Conservation (phyloP, 768 basidiomycete genomes). For the Macrolepiota dolichaula region DNA sequence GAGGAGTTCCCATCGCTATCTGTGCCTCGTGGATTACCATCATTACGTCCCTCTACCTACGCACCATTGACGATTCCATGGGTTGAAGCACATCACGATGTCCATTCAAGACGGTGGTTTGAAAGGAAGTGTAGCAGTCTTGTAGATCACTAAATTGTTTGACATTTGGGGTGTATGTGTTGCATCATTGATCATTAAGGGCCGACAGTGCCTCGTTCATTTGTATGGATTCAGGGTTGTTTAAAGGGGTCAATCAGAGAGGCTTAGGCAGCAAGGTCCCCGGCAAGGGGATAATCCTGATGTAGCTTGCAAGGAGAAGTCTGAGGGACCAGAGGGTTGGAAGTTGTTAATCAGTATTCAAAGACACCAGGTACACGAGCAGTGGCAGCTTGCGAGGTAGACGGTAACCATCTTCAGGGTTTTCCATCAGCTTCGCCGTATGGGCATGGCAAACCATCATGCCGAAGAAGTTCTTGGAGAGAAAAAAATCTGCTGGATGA, state of each 20-base stretch:
- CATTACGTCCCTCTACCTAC: not conserved
- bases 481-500: not conserved
- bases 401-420: not conserved
- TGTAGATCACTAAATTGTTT: slow-evolving; percentile 7
- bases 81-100: not conserved
- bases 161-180: not conserved
- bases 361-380: not conserved
- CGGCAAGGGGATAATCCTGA: not conserved
- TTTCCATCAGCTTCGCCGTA: not conserved
- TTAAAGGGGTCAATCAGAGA: not conserved
- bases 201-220: not conserved
- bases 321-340: not conserved
- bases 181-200: not conserved
- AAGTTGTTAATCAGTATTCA: not conserved
- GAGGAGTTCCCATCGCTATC: not conserved
- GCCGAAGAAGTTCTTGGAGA: not conserved
- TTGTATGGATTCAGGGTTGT: not conserved
- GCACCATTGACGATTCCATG: not conserved
- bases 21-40: not conserved
- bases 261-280: not conserved
- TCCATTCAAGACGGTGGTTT: not conserved
- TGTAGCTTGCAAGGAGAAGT: not conserved
- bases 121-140: not conserved
- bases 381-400: not conserved
- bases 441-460: not conserved